Conservation (phyloP, 176 grass and related monocot genomes). For the Juncus inflexus region DNA sequence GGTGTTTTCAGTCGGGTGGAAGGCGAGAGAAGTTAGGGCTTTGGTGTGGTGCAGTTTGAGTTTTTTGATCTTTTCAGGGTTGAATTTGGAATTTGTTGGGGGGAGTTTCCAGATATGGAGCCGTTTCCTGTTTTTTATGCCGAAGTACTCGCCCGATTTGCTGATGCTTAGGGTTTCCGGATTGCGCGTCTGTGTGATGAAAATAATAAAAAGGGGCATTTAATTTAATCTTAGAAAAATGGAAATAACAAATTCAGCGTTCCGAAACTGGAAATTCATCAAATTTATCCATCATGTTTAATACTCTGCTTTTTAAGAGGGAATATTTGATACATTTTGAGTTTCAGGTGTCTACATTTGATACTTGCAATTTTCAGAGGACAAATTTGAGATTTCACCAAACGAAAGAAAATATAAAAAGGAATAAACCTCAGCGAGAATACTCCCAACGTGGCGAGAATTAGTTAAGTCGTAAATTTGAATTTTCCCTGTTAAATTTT, state of each 20-base stretch:
- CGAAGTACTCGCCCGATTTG: conserved; percentile 66
- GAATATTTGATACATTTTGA: too few relatives aligned
- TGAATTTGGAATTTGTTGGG: conserved; percentile 38
- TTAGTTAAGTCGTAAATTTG: conserved; percentile 60
- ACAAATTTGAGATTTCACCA: too few relatives aligned
- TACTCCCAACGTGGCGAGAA: conserved; percentile 33
- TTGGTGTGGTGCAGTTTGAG: conserved; percentile 79
- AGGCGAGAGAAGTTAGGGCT: conserved; percentile 50
- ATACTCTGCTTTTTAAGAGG: too few relatives aligned
- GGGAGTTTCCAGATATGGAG: conserved; percentile 75
- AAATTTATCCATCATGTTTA: too few relatives aligned
- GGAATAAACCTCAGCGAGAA: conserved; percentile 56
- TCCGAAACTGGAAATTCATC: too few relatives aligned
- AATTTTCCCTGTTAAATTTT: conserved; percentile 43
- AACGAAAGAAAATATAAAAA: too few relatives aligned
- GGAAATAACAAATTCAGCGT: too few relatives aligned
- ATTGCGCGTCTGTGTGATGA: conserved; percentile 56
- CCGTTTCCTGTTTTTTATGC: conserved; percentile 54
- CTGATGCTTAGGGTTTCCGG: conserved; percentile 47
- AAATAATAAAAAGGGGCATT: not conserved
- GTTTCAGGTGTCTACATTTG: too few relatives aligned
- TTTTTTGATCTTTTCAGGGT: conserved; percentile 54
- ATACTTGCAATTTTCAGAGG: too few relatives aligned
- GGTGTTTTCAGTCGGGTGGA: conserved; percentile 69
- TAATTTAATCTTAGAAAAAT: too few relatives aligned